These are phyloP conservation scores for Saksenaea vasiformis DNA, from an alignment of 371 early-diverging fungal species.

Conservation along the genomic window DNA sequence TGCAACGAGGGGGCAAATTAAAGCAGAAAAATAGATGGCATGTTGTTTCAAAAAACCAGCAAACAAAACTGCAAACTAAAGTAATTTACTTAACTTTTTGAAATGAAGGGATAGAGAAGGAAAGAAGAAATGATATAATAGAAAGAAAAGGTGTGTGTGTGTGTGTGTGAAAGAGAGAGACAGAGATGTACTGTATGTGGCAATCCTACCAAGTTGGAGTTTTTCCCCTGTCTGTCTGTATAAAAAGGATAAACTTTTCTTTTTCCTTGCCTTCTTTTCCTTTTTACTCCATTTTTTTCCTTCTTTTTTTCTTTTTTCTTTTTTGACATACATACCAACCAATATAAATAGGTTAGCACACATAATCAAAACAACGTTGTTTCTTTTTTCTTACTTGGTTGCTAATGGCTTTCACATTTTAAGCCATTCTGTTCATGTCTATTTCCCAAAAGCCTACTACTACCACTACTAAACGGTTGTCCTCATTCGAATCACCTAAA, in stretches of 20 bases:
- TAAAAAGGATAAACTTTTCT: not conserved
- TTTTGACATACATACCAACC: not conserved
- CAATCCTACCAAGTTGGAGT: not conserved
- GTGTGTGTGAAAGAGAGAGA: not conserved
- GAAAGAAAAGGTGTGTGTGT: not conserved
- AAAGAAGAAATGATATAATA: not conserved
- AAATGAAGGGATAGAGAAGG: not conserved
- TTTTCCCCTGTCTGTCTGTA: not conserved
- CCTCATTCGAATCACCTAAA: not conserved
- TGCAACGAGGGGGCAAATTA: conserved; percentile 4
- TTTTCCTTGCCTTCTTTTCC: not conserved
- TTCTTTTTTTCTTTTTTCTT: not conserved
- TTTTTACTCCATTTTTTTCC: not conserved
- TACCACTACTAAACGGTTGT: not conserved
- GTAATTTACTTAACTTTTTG: not conserved
- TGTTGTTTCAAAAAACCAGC: not conserved
- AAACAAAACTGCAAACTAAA: not conserved
- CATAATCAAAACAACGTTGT: too few relatives aligned
- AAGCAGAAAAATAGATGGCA: conserved; percentile 2
- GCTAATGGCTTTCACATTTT: too few relatives aligned
- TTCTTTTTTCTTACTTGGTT: too few relatives aligned
- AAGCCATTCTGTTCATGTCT: not conserved
- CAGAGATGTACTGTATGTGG: not conserved
- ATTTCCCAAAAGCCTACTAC: not conserved
- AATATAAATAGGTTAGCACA: too few relatives aligned